A percentile compares a stretch with the other conserved stretches of the same genome.
phyloP scores from a whole-genome alignment of 2,329 filamentous ascomycete genomes.

The Ciborinia camelliae region DNA sequence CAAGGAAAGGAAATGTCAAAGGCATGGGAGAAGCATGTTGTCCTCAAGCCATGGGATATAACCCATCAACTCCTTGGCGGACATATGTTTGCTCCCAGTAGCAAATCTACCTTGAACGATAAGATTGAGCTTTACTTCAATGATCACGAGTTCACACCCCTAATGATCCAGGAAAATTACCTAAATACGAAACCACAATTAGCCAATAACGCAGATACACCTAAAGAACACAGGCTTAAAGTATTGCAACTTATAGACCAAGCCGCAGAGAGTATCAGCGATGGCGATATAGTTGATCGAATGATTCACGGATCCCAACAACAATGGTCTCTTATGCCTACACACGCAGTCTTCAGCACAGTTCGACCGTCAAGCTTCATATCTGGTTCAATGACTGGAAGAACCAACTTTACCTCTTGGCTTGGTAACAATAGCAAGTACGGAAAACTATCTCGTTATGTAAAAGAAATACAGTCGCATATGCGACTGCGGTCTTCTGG shows the following conservation, averaged over 20 bases:
- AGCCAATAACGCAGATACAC: conserved; percentile 43
- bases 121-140: conserved; percentile 99
- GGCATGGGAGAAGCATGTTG: conserved; percentile 95
- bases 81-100: conserved; percentile 78
- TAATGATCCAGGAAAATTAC: conserved; percentile 99
- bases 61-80: conserved; percentile 86
- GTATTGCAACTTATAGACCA: conserved; percentile 81
- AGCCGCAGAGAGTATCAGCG: conserved; percentile 93
- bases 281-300: conserved; percentile 90
- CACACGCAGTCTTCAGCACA: conserved; percentile 92
- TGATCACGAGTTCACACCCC: conserved; percentile 93
- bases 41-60: conserved; percentile 98
- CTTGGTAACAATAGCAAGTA: conserved; percentile 92
- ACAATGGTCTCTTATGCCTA: conserved; percentile 97
- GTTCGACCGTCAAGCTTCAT: conserved; percentile 87
- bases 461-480: conserved; percentile 94
- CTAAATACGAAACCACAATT: conserved; percentile 74
- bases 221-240: conserved; percentile 71
- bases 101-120: conserved; percentile 86
- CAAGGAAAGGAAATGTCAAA: conserved; percentile 93
- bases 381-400: conserved; percentile 69
- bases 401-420: conserved; percentile 82
- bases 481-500: conserved; percentile 90
- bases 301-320: conserved; percentile 99
- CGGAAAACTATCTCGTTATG: conserved; percentile 70